Percentiles rank a stretch among this genome's conserved stretches.
Conservation (phyloP, 2,329 filamentous ascomycete species). For the Drechmeria coniospora region DNA sequence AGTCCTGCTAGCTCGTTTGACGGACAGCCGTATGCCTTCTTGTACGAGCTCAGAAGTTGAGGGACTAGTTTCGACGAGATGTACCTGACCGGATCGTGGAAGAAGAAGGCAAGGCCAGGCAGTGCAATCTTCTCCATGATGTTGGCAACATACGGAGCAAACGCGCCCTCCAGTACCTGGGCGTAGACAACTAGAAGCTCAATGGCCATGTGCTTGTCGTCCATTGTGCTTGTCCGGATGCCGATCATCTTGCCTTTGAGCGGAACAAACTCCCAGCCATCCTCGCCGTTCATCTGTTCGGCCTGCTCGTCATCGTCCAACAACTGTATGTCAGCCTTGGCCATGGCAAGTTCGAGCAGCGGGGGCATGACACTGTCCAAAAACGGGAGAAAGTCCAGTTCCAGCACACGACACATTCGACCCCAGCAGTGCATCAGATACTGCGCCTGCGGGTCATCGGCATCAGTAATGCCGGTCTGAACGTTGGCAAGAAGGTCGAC, state of each 20-base stretch:
- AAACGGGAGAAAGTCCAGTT: slow-evolving; percentile 81
- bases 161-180: slow-evolving; percentile 82
- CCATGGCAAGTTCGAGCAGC: slow-evolving; percentile 74
- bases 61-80: slow-evolving; percentile 91
- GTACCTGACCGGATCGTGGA: slow-evolving; percentile 93
- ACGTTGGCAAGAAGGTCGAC: slow-evolving; percentile 80
- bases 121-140: slow-evolving; percentile 96
- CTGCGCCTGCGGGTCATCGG: slow-evolving; percentile 89
- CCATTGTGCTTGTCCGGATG: slow-evolving; percentile 90
- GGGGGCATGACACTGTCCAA: slow-evolving; percentile 89
- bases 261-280: slow-evolving; percentile 94
- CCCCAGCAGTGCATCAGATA: slow-evolving; percentile 99
- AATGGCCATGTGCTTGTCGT: slow-evolving; percentile 99
- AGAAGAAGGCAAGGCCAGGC: slow-evolving; percentile 92
- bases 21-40: slow-evolving; percentile 71
- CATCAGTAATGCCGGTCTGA: slow-evolving; percentile 71
- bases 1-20: slow-evolving; percentile 68
- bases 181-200: slow-evolving; percentile 96
- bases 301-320: slow-evolving; percentile 91
- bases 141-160: slow-evolving; percentile 79
- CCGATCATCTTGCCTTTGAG: slow-evolving; percentile 97
- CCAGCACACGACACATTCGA: slow-evolving; percentile 91
- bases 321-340: slow-evolving; percentile 93
- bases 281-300: slow-evolving; percentile 81
- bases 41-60: slow-evolving; percentile 83